A percentile compares a stretch with the other conserved stretches of the same genome.
These are phyloP conservation scores for Lachancea thermotolerans DNA, from an alignment of 805 yeast genomes.

Conservation along the genomic window DNA sequence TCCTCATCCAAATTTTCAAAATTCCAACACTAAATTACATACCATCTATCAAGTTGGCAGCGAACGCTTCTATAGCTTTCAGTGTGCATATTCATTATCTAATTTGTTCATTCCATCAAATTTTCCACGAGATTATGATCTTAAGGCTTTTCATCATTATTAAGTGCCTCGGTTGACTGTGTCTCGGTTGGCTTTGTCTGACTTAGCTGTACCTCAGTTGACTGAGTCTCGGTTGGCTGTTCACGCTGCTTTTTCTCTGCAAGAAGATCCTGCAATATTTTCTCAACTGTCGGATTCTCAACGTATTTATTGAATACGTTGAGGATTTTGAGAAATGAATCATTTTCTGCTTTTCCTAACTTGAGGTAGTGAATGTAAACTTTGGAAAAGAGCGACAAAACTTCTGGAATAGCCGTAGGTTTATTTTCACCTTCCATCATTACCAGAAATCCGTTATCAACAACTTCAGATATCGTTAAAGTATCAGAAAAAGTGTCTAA, in stretches of 20 bases:
- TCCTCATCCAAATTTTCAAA: too few relatives aligned
- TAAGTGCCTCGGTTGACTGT: background rate
- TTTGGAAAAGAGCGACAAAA: slow-evolving; percentile 61
- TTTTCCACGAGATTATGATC: background rate
- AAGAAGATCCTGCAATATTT: slow-evolving; percentile 34
- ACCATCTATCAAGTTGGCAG: too few relatives aligned
- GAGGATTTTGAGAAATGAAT: slow-evolving; percentile 34
- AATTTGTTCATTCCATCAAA: background rate
- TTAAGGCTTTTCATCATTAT: background rate
- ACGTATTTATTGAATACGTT: slow-evolving; percentile 35
- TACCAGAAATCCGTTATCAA: slow-evolving; percentile 73
- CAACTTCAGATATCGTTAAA: slow-evolving; percentile 46
- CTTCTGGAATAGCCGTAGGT: slow-evolving; percentile 32
- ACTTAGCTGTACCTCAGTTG: background rate
- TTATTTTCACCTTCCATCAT: slow-evolving; percentile 58
- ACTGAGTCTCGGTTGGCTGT: background rate
- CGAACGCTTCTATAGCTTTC: background rate
- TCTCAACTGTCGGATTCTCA: slow-evolving; percentile 35
- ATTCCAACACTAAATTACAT: too few relatives aligned
- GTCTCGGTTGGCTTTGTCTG: too few relatives aligned
- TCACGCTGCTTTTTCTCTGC: slow-evolving; percentile 28
- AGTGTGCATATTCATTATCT: slow-evolving; percentile 3
- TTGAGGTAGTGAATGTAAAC: slow-evolving; percentile 46
- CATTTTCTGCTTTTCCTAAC: slow-evolving; percentile 31
- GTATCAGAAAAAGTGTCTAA: slow-evolving; percentile 33